A percentile compares a stretch with the other conserved stretches of the same genome.
These are phyloP conservation scores for Hemisphaericaspora xylanilytica DNA, from an alignment of 1,139 yeast species.

Conservation along the genomic window DNA sequence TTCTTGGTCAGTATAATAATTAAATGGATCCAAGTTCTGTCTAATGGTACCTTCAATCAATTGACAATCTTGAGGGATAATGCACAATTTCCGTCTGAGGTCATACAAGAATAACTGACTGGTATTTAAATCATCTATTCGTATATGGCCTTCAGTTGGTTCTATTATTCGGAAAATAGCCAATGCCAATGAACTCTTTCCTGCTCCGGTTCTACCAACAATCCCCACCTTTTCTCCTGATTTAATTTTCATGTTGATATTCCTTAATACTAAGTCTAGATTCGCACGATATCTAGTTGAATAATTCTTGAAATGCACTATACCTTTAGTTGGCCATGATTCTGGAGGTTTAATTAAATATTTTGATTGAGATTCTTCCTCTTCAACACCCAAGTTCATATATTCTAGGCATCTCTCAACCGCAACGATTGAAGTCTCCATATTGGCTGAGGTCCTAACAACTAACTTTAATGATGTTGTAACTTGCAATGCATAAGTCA, in stretches of 20 bases:
- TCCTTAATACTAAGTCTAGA: constrained; percentile 30
- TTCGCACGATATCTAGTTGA: constrained; percentile 30
- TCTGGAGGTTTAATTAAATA: constrained; percentile 20
- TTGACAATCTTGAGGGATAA: constrained; percentile 71
- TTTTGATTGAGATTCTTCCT: constrained; percentile 22
- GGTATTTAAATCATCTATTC: constrained; percentile 51
- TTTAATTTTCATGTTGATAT: constrained; percentile 23
- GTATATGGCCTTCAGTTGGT: constrained; percentile 26
- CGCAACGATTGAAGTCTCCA: constrained; percentile 30
- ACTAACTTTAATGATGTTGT: constrained; percentile 27
- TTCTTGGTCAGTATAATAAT: constrained; percentile 48
- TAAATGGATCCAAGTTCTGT: constrained; percentile 61
- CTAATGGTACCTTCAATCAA: constrained; percentile 62
- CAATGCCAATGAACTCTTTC: constrained; percentile 32
- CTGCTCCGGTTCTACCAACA: constrained; percentile 39
- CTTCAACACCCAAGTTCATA: constrained; percentile 24
- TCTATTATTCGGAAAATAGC: constrained; percentile 35
- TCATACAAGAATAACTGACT: constrained; percentile 46
- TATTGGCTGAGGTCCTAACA: constrained; percentile 31
- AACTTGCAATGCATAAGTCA: constrained; percentile 32
- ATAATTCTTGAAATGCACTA: constrained; percentile 26
- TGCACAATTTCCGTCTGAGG: constrained; percentile 53
- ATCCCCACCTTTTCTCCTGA: constrained; percentile 33
- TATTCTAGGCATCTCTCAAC: constrained; percentile 35
- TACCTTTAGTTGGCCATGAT: constrained; percentile 29